Conservation (phyloP, 2,329 filamentous ascomycete genomes). For the Beauveria asiatica region DNA sequence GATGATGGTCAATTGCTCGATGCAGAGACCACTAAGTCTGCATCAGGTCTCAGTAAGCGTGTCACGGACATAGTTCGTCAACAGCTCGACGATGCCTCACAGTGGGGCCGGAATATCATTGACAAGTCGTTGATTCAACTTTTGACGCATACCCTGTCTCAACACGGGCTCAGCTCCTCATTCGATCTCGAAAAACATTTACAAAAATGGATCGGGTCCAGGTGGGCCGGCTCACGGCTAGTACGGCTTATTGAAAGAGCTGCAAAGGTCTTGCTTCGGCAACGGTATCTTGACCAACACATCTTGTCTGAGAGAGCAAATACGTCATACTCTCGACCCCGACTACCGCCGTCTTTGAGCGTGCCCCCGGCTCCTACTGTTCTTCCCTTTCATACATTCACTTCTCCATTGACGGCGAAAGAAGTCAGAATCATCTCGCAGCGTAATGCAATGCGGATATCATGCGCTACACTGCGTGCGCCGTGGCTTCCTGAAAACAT, state of each 20-base stretch:
- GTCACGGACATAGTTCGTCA: constrained; percentile 86
- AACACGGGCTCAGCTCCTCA: constrained; percentile 27
- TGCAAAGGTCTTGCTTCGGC: constrained; percentile 67
- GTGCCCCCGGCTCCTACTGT: constrained; percentile 88
- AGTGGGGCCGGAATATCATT: constrained; percentile 72
- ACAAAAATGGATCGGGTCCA: constrained; percentile 58
- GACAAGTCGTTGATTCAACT: constrained; percentile 43
- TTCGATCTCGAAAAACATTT: constrained; percentile 34
- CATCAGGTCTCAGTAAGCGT: constrained; percentile 77
- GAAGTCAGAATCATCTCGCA: constrained; percentile 93
- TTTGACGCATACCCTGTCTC: constrained; percentile 38
- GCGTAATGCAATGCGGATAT: constrained; percentile 86
- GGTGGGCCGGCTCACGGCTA: constrained; percentile 83
- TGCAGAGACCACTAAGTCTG: constrained; percentile 49
- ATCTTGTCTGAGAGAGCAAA: constrained; percentile 47
- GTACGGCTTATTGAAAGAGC: constrained; percentile 78
- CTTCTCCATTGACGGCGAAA: constrained; percentile 81
- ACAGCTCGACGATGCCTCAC: constrained; percentile 76
- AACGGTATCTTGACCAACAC: constrained; percentile 82
- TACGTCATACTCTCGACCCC: constrained; percentile 59
- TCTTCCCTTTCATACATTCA: constrained; percentile 95
- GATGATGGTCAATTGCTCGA: constrained; percentile 75
- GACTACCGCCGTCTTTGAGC: constrained; percentile 61
- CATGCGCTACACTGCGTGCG: constrained; percentile 75
- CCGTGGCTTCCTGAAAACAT: constrained; percentile 79